Evolutionary conservation across 2,329 filamentous ascomycete genomes (phyloP).

Genomic region (Botryotinia narcissicola): DNA sequence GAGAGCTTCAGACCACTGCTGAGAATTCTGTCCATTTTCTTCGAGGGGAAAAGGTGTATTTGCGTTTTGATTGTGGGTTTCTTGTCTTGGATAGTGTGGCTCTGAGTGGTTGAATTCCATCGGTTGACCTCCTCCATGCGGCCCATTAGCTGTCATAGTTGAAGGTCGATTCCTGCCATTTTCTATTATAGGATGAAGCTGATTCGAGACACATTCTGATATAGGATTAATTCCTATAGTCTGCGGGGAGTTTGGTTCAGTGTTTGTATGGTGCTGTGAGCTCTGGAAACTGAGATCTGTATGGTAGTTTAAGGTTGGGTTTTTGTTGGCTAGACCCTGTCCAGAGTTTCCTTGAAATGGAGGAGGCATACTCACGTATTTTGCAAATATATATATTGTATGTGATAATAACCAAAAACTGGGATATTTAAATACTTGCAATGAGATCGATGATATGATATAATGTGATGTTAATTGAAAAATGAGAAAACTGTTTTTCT

Average conservation of each 20-base stretch:
- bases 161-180: neutral
- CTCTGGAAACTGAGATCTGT: too few species aligned
- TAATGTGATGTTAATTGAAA: neutral
- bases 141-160: neutral
- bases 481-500: neutral
- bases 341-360: neutral
- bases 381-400: neutral
- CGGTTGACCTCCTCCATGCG: neutral
- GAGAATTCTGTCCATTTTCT: neutral
- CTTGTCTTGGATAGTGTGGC: neutral
- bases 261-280: neutral
- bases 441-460: neutral
- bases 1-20: neutral
- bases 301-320: neutral
- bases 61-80: fast-evolving
- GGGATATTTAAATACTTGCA: neutral
- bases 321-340: neutral
- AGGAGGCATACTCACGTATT: neutral
- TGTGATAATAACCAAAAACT: neutral
- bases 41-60: neutral
- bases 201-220: neutral
- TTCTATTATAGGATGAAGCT: neutral
- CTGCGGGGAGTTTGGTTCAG: neutral
- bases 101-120: neutral
- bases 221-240: neutral